phyloP scores from a whole-genome alignment of 148 eudicot genomes.

The Diospyros kaki region DNA sequence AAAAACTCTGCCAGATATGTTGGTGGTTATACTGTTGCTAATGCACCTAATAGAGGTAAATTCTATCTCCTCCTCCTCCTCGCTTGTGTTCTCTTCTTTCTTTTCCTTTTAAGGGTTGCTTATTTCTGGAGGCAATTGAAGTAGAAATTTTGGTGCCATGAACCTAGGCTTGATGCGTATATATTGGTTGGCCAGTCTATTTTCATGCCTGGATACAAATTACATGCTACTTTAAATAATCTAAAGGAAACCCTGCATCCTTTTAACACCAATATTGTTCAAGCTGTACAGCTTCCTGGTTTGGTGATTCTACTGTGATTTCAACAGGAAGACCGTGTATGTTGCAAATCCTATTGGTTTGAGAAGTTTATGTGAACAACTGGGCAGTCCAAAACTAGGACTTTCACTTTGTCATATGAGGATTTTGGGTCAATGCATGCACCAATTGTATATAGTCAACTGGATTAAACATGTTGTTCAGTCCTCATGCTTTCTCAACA shows the following conservation, averaged over 20 bases:
- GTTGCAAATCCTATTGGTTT: neutral
- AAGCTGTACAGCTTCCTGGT: neutral
- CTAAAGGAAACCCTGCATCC: neutral
- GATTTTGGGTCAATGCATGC: constrained; percentile 4
- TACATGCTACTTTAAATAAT: neutral
- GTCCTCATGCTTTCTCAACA: no score
- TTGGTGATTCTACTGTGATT: neutral
- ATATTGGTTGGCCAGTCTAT: neutral
- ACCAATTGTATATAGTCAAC: neutral
- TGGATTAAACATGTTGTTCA: no score
- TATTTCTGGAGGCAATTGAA: neutral
- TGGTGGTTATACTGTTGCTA: constrained; percentile 62
- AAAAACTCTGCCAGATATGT: constrained; percentile 68
- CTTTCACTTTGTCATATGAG: neutral
- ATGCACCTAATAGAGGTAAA: constrained; percentile 75
- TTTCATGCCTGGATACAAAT: neutral
- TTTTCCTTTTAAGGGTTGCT: neutral
- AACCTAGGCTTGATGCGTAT: neutral
- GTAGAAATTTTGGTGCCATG: neutral
- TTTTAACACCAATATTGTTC: neutral
- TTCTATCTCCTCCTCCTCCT: constrained; percentile 1
- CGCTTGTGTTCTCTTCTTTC: neutral
- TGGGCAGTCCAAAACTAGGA: neutral
- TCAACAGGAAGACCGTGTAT: neutral
- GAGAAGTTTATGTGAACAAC: neutral